Conservation (phyloP, 345 rosid genomes). For the Euphorbia tirucalli region DNA sequence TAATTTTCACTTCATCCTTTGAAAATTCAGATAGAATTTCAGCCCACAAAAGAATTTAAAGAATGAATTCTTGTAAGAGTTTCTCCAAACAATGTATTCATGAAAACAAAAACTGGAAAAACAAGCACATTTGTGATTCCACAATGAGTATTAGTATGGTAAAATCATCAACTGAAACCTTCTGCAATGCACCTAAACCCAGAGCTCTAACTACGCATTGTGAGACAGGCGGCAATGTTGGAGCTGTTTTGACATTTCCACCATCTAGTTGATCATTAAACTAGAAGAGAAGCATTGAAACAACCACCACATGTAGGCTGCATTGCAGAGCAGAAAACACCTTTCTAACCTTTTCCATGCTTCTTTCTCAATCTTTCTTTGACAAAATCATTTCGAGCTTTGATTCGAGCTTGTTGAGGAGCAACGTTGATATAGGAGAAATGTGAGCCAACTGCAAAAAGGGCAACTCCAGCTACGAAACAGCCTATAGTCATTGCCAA, state of each 20-base stretch:
- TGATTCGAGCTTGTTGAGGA: slow-evolving; percentile 77
- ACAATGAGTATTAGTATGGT: neutral
- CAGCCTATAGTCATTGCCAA: slow-evolving; percentile 57
- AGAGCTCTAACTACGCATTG: no score
- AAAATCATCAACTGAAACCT: no score
- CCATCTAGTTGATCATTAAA: neutral
- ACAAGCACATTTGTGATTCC: neutral
- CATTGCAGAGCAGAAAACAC: neutral
- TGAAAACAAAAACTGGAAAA: neutral
- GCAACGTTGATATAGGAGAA: slow-evolving; percentile 49
- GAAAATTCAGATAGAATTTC: no score
- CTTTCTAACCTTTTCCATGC: slow-evolving; percentile 35
- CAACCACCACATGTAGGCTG: neutral
- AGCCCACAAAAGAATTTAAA: no score
- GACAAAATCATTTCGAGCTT: slow-evolving; percentile 76
- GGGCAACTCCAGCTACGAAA: slow-evolving; percentile 53
- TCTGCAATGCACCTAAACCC: neutral
- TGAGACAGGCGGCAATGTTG: no score
- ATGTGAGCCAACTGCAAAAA: slow-evolving; percentile 49
- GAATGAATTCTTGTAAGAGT: no score
- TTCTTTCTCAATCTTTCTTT: slow-evolving; percentile 54
- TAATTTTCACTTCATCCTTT: no score
- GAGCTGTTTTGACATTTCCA: neutral
- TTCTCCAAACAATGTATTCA: neutral
- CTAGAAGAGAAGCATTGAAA: neutral